Base-by-base conservation (phyloP, 1,284 basidiomycete species). In the Boletus sp. region DNA sequence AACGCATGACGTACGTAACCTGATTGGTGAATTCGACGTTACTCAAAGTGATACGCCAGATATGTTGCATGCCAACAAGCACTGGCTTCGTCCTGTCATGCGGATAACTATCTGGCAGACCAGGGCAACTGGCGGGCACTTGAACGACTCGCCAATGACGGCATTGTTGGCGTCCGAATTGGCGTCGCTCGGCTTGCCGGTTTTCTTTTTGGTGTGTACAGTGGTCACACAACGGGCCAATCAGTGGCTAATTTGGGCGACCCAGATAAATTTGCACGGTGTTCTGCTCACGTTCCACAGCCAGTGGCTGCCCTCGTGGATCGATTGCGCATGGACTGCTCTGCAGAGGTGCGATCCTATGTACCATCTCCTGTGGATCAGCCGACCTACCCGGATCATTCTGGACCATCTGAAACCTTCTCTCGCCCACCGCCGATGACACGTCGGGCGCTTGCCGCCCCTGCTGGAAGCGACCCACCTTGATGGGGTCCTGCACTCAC, bases 161-260 rank as follows among this genome's bases (percentile, higher is more conserved):
- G 62, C n/a, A 81, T 97, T 20, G 74, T 91, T 41, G 93, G 94
- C 58, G 92, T 98, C 39, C 80, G 93, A 35, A 91, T 97, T 49
- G 86, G 82, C 7, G 76, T 94, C 2, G 85, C 93, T 12, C 79
- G 89, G 37, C 73, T 89, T 26, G 69, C 82, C 17, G 77, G 78
- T 32, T 64, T 69, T 35, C 66, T 85, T 41, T 77, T 72, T 56
- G 73, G 82, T 80, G 62, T 62, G 77, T 68, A 29, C 47, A 19
- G 45, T 12, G 41, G 37, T 25, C 37, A 38, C 40, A 3, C 36
- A 19, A 44, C 2, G n/a, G 29, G 20, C 23, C 33, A 19, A 29
- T 35, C 20, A 23, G n/a, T n/a, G 39, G 41, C 48, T 55, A 33
- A 52, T 53, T 33, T 26, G 49, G 16, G 40, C 39, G 56, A 42